phyloP scores from a whole-genome alignment of 257 asterid genomes.

The Anisodus acutangulus region DNA sequence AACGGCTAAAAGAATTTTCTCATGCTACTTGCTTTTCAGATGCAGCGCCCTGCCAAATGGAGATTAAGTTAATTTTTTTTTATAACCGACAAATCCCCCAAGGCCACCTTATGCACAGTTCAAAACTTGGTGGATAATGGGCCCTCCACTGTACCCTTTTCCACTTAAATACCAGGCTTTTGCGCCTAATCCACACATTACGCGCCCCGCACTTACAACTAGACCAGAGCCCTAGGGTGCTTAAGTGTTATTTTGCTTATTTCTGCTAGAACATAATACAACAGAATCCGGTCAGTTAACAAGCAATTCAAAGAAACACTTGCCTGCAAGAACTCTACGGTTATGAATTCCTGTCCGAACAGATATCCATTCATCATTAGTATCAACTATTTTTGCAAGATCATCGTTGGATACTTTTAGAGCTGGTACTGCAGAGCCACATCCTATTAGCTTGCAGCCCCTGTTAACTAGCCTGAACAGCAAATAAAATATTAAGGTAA shows the following conservation, averaged over 20 bases:
- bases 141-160: background rate
- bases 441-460: constrained; percentile 92
- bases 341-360: constrained; percentile 80
- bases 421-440: constrained; percentile 85
- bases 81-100: background rate
- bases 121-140: background rate
- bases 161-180: background rate
- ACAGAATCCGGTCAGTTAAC: background rate
- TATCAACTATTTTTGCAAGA: constrained; percentile 69
- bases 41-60: background rate
- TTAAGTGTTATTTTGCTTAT: background rate
- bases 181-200: background rate
- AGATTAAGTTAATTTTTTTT: background rate
- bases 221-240: background rate
- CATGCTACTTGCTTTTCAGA: constrained; percentile 1
- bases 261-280: constrained; percentile 5
- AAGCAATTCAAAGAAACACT: constrained; percentile 33
- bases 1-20: background rate
- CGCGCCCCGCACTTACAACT: background rate
- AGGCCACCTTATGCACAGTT: background rate
- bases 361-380: constrained; percentile 88
- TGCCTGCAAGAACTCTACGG: constrained; percentile 78
- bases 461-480: constrained; percentile 53
- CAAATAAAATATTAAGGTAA: background rate
- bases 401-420: constrained; percentile 81